Evolutionary conservation across 495 filamentous ascomycete genomes (phyloP).

Genomic region (Penicillium daleae): DNA sequence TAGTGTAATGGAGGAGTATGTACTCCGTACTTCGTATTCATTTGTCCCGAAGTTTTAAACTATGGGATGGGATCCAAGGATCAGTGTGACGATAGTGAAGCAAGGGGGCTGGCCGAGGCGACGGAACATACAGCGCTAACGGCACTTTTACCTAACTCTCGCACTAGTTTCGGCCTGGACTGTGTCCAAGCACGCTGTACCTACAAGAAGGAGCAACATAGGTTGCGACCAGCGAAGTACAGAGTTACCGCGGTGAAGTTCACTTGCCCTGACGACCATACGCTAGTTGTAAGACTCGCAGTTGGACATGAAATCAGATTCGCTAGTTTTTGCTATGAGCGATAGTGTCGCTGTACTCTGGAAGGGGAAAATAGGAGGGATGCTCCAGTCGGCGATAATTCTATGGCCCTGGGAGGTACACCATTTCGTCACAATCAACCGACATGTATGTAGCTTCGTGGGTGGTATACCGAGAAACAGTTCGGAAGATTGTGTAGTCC

Average conservation of each 20-base stretch:
- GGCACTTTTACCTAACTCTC: not conserved
- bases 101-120: constrained; percentile 29
- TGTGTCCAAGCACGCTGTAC: constrained; percentile 3
- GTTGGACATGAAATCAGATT: constrained; percentile 1
- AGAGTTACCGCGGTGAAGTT: too few relatives aligned
- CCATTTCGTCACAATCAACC: not conserved
- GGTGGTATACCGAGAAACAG: not conserved
- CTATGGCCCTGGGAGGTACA: not conserved
- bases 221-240: too few relatives aligned
- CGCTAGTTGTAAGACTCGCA: constrained; percentile 18
- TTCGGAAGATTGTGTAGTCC: not conserved
- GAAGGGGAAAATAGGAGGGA: not conserved
- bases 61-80: constrained; percentile 20
- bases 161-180: constrained; percentile 2
- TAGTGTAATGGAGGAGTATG: too few relatives aligned
- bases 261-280: constrained; percentile 10
- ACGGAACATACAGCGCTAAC: constrained; percentile 13
- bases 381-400: too few relatives aligned
- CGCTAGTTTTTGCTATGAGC: not conserved
- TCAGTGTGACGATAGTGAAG: constrained; percentile 28
- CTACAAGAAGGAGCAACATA: too few relatives aligned
- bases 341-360: not conserved
- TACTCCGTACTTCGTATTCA: not conserved
- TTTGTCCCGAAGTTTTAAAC: not conserved
- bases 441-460: not conserved